Evolutionary conservation across 768 basidiomycete species (phyloP), one percentile per base, ranked within the genome.

Genomic region (Crepidotus variabilis): DNA sequence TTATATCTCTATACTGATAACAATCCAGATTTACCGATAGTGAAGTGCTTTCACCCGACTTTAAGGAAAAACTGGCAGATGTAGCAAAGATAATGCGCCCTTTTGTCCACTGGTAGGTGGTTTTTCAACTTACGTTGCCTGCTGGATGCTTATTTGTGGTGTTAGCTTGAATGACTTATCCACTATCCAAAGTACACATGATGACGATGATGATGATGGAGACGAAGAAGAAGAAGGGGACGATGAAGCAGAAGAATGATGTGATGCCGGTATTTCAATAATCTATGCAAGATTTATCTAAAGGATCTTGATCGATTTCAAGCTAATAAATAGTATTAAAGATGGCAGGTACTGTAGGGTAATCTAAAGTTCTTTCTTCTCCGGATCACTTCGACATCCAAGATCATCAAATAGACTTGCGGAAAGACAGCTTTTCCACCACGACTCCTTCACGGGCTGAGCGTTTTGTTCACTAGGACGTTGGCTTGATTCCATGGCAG

Each of bases 151-250:
- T 14, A 46, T 11, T 45, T 60, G 57, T 7, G 52, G 14, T 18
- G 59, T n/a, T 57, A 90, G 88, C 62, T 64, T 90, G 55, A 90
- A 90, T 59, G 86, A 88, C 62, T 76, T 88, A 79, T 82, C 88
- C 77, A 86, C 84, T 1, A 63, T 87, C 9, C 72, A 72, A 32
- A 71, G 69, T 34, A 75, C 64, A 16, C 69, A 65, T 43, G 64
- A 67, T 33, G 70, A 67, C 18, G 67, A 67, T 16, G 63, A 63
- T 9, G 64, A 65, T 18, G 64, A 66, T 13, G 67, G 5, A 5
- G 39, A 43, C 4, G 39, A 43, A 4, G 39, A 43, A 14, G 39
- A 14, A 20, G 14, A 43, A 43, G 39, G 13, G 3, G 39, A 43
- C 18, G 39, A 11, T 11, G 39, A 43, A 43, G 39, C 4, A 3